Base-by-base conservation (phyloP, 2,329 filamentous ascomycete genomes). In the Sporothrix humicola region DNA sequence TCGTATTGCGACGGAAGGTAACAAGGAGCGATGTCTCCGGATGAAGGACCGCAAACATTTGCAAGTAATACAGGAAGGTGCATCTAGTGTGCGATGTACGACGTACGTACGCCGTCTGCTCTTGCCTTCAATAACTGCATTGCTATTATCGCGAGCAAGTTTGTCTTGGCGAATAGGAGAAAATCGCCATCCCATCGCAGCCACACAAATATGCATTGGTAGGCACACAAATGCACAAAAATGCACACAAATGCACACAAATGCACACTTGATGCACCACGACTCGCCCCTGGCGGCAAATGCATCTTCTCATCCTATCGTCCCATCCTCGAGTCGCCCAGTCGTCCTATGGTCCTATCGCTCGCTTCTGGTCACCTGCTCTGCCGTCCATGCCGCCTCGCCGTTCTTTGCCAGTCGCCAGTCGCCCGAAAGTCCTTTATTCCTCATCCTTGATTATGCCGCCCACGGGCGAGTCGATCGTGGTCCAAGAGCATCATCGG, bases 211-310 rank as follows among this genome's bases (percentile, higher is more conserved):
- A 31, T 69, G 66, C 66, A 69, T 44, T 15, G 23, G 31, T 37
- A 37, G 31, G 31, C 31, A 37, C 31, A 37, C 4, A 37, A 46
- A 50, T 52, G 63, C 63, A 48, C 63, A 65, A 26, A n/a, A n/a
- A n/a, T n/a, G n/a, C n/a, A n/a, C n/a, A n/a, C 37, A 46, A 44
- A 20, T 23, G 42, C 42, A 46, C 59, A 65, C 7, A n/a, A 48
- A 69, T n/a, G 65, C 44, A 54, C 13, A 37, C 26, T 52, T 20
- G 20, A 68, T 52, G 65, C 65, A 69, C 42, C 61, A n/a, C 63
- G 10, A 37, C 13, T 50, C 65, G 46, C 65, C 65, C 48, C 65
- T 23, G 65, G 65, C 65, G 65, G 65, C 65, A 68, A 68, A 52
- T 48, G n/a, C 61, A 15, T 42, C 20, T 56, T 56, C 9, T 23